phyloP scores from a whole-genome alignment of 257 asterid genomes.

The Solanum etuberosum region DNA sequence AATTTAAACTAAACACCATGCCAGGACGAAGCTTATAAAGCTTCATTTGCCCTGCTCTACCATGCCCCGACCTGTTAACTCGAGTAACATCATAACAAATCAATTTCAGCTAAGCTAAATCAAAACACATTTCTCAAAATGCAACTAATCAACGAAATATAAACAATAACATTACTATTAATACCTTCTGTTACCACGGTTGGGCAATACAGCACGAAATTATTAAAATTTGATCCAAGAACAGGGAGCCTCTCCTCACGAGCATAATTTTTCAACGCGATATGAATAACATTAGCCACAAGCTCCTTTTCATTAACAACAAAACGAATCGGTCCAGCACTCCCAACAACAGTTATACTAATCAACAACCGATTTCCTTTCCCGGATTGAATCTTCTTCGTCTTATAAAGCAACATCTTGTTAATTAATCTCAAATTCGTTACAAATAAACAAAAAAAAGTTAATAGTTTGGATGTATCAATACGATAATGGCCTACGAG shows the following conservation, averaged over 20 bases:
- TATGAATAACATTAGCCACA: conserved; percentile 20
- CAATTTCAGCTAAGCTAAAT: neutral
- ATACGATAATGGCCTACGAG: neutral
- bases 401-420: conserved; percentile 17
- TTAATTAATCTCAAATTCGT: neutral
- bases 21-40: neutral
- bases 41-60: neutral
- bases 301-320: conserved; percentile 25
- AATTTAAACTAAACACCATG: neutral
- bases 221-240: conserved; percentile 18
- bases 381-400: conserved; percentile 20
- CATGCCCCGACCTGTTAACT: neutral
- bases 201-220: conserved; percentile 22
- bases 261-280: conserved; percentile 26
- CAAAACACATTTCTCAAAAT: neutral
- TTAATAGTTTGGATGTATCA: neutral
- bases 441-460: neutral
- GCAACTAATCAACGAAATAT: neutral
- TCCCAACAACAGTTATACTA: conserved; percentile 28
- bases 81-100: neutral
- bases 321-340: conserved; percentile 33
- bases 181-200: conserved; percentile 18
- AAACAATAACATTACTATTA: neutral
- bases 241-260: conserved; percentile 29
- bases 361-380: conserved; percentile 25